Evolutionary conservation across 2,329 filamentous ascomycete species (phyloP), one percentile per base, ranked within the genome.

Genomic region (Fusarium tjaetaba): DNA sequence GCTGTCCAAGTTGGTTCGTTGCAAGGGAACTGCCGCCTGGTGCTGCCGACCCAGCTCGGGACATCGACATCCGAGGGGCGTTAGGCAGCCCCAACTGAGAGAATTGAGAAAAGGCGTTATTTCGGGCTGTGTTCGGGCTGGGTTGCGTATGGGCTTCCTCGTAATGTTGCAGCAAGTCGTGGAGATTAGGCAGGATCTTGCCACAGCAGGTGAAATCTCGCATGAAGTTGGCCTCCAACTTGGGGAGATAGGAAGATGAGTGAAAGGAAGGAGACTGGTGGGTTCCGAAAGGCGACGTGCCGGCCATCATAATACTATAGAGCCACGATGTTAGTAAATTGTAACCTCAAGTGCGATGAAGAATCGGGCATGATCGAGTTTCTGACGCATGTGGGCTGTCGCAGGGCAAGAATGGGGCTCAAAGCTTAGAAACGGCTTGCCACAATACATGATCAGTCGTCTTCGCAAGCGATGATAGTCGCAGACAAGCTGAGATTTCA

Each of bases 211-310:
- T 93, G 84, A 98, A 98, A 84, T 98, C 95, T 83, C 93, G 93
- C 94, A 98, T 97, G 82, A 98, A 99, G 80, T 96, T 96, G 70
- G 96, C 96, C 83, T 99, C 96, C 80, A 98, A 91, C 83, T 97
- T 98, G 15, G 95, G 96, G 4, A 98, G 89, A 81, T 98, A 98
- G 32, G 96, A 98, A 11, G 95, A 97, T 2, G 96, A 98, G 83
- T 98, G 96, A 78, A 94, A 97, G 2, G 96, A 98, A 1, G 96
- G 94, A n/a, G 95, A 97, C 82, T 95, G 93, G 78, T 95, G 90
- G 65, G 88, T 91, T 53, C 79, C 81, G 79, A 96, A 97, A 16
- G 96, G 96, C n/a, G 96, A 98, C 24, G 95, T 98, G 79, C 96
- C 95, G 68, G 94, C 91, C 94, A 98, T 98, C 81, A 97, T 92